Evolutionary conservation across 139 green algal genomes (phyloP).

Genomic region (Eudorina sp.): DNA sequence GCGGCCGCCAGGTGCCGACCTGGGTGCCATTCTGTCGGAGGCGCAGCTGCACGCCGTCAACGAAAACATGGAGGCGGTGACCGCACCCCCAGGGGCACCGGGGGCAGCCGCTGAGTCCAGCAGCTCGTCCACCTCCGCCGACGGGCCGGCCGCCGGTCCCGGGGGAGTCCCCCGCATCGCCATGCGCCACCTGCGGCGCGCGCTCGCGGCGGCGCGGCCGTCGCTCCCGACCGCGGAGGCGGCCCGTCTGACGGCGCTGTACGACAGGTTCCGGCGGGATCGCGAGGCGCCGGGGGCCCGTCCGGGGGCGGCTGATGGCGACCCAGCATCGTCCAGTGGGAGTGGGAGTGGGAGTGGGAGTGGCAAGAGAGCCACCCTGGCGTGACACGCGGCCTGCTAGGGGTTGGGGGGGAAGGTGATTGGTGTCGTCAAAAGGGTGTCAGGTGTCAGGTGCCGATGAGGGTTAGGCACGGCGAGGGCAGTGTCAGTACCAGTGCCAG

Average conservation of each 20-base stretch:
- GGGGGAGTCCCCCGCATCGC: conserved; percentile 45
- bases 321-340: too few relatives aligned
- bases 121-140: background rate
- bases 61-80: conserved; percentile 66
- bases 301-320: conserved; percentile 29
- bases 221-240: conserved; percentile 74
- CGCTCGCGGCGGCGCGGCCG: conserved; percentile 65
- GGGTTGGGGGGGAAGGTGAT: too few relatives aligned
- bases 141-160: background rate
- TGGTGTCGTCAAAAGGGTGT: too few relatives aligned
- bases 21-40: conserved; percentile 84
- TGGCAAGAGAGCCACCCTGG: conserved; percentile 71
- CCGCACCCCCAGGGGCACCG: background rate
- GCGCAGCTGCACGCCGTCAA: conserved; percentile 88
- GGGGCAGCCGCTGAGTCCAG: background rate
- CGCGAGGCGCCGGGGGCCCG: conserved; percentile 55
- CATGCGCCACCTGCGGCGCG: conserved; percentile 68
- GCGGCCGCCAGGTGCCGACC: conserved; percentile 75
- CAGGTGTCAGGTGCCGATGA: too few relatives aligned
- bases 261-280: conserved; percentile 68
- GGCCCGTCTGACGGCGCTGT: conserved; percentile 71
- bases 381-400: too few relatives aligned
- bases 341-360: too few relatives aligned
- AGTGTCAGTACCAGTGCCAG: too few relatives aligned
- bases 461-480: too few relatives aligned